phyloP scores from a whole-genome alignment of 208 protist genomes.

The Crithidia expoeki region DNA sequence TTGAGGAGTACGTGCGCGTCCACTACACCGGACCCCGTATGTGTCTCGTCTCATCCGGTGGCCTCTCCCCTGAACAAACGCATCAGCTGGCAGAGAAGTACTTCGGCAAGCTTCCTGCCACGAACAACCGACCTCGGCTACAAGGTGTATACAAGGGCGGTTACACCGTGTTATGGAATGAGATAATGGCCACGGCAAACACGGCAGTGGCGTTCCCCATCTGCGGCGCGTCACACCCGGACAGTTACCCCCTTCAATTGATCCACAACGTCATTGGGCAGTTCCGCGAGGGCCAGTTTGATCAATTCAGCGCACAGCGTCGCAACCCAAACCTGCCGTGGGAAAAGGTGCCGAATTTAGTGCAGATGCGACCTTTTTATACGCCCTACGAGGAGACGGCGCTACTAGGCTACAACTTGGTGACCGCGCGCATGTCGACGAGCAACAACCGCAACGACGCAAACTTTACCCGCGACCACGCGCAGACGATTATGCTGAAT shows the following conservation, averaged over 20 bases:
- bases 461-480: constrained; percentile 56
- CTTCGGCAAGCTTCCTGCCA: constrained; percentile 85
- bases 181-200: constrained; percentile 79
- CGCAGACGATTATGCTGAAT: constrained; percentile 72
- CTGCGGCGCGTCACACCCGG: constrained; percentile 86
- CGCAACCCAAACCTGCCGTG: constrained; percentile 68
- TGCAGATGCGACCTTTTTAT: constrained; percentile 89
- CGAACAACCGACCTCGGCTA: constrained; percentile 65
- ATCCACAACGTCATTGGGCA: constrained; percentile 94
- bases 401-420: constrained; percentile 88
- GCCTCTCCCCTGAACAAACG: constrained; percentile 94
- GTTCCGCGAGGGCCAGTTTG: constrained; percentile 85
- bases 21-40: constrained; percentile 98
- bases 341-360: constrained; percentile 67
- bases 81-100: constrained; percentile 89
- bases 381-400: constrained; percentile 91
- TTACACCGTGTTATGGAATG: constrained; percentile 78
- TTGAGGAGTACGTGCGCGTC: constrained; percentile 90
- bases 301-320: constrained; percentile 77
- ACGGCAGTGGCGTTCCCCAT: constrained; percentile 85
- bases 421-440: constrained; percentile 60
- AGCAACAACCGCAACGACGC: constrained; percentile 29
- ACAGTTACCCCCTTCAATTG: constrained; percentile 94
- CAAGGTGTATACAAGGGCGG: constrained; percentile 69
- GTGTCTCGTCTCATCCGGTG: constrained; percentile 95